phyloP scores from a whole-genome alignment of 225 moss, liverwort and hornwort genomes.

The Lunularia cruciata region DNA sequence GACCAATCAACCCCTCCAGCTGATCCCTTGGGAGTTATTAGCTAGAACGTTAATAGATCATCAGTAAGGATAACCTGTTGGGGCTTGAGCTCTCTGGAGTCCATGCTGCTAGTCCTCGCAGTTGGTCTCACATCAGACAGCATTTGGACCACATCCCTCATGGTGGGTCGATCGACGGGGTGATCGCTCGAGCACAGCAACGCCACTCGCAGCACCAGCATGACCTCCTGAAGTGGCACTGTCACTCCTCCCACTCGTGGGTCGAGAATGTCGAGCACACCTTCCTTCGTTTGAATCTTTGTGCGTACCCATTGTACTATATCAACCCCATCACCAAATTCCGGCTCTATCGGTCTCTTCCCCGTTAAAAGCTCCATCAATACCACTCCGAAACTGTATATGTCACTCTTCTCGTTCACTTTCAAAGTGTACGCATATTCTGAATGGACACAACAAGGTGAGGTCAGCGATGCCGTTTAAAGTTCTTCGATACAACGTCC shows the following conservation, averaged over 20 bases:
- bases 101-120: conserved; percentile 22
- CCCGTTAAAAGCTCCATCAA: conserved; percentile 95
- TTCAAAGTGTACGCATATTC: conserved; percentile 95
- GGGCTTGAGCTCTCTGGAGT: conserved; percentile 36
- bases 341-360: conserved; percentile 82
- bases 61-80: conserved; percentile 27
- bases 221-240: conserved; percentile 74
- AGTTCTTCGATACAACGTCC: too few relatives aligned
- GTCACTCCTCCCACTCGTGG: conserved; percentile 57
- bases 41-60: conserved; percentile 34
- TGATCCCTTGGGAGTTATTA: background rate
- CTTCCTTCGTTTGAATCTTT: conserved; percentile 85
- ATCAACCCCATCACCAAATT: conserved; percentile 92
- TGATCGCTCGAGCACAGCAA: conserved; percentile 82
- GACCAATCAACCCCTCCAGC: background rate
- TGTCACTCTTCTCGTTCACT: conserved; percentile 96
- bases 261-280: conserved; percentile 70
- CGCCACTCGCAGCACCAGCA: conserved; percentile 87
- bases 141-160: conserved; percentile 96
- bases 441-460: too few relatives aligned
- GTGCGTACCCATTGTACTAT: conserved; percentile 89
- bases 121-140: conserved; percentile 70
- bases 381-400: conserved; percentile 96
- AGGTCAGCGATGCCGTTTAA: too few relatives aligned
- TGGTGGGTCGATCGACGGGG: conserved; percentile 86